These are phyloP conservation scores for Colletotrichum musae DNA, from an alignment of 2,329 filamentous ascomycete genomes.

Conservation along the genomic window DNA sequence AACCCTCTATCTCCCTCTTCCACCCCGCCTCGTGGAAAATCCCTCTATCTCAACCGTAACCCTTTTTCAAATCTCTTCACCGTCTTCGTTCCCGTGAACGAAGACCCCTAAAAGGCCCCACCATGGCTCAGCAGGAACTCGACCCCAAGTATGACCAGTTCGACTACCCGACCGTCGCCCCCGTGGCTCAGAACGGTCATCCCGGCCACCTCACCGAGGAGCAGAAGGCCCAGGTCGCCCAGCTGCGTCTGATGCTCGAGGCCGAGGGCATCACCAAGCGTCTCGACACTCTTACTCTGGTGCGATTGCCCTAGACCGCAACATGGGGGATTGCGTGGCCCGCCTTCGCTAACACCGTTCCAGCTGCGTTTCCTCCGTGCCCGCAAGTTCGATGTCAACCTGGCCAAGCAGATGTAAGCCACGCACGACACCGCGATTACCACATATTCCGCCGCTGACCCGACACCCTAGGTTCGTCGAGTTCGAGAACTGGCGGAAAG, in stretches of 20 bases:
- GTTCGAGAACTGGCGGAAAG: slow-evolving; percentile 90
- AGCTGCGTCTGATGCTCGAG: slow-evolving; percentile 90
- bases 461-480: slow-evolving; percentile 83
- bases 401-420: slow-evolving; percentile 86
- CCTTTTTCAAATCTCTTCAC: slow-evolving; percentile 19
- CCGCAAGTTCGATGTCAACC: slow-evolving; percentile 91
- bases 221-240: slow-evolving; percentile 90
- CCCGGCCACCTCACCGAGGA: slow-evolving; percentile 88
- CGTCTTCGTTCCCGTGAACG: slow-evolving; percentile 27
- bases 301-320: slow-evolving; percentile 58
- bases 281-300: slow-evolving; percentile 92
- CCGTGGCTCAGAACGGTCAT: slow-evolving; percentile 81
- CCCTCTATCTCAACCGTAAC: slow-evolving; percentile 12
- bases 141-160: slow-evolving; percentile 97
- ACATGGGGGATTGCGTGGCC: background rate
- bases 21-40: slow-evolving; percentile 26
- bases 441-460: background rate
- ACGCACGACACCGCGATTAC: slow-evolving; percentile 1
- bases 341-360: slow-evolving; percentile 38
- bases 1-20: slow-evolving; percentile 9
- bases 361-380: slow-evolving; percentile 92
- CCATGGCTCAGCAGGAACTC: slow-evolving; percentile 58
- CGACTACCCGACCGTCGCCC: slow-evolving; percentile 87
- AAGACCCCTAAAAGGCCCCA: slow-evolving; percentile 37
- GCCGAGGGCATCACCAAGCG: slow-evolving; percentile 84